These are phyloP conservation scores for Colletotrichum orchidophilum DNA, from an alignment of 2,329 filamentous ascomycete species.

Conservation along the genomic window DNA sequence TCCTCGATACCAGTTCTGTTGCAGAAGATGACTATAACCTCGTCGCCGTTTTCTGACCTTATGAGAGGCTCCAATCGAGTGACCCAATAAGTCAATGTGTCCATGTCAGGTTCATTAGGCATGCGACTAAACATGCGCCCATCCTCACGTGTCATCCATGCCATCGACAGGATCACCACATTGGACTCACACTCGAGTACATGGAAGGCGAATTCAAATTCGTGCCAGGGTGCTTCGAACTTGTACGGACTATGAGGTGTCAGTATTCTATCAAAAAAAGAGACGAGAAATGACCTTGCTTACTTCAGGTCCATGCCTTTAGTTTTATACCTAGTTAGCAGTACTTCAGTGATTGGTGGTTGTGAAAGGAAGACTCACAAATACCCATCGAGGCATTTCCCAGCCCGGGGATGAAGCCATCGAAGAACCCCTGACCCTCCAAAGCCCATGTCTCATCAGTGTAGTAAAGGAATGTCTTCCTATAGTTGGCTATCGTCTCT, in stretches of 20 bases:
- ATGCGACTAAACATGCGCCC: conserved; percentile 54
- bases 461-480: conserved; percentile 66
- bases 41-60: conserved; percentile 54
- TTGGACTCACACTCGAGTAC: conserved; percentile 65
- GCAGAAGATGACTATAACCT: conserved; percentile 73
- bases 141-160: conserved; percentile 74
- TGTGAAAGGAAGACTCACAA: conserved; percentile 44
- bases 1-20: conserved; percentile 77
- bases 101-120: conserved; percentile 72
- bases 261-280: background rate
- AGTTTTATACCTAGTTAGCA: background rate
- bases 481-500: conserved; percentile 68
- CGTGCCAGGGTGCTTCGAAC: conserved; percentile 50
- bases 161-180: conserved; percentile 78
- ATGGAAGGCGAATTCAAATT: conserved; percentile 61
- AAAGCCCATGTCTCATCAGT: conserved; percentile 68
- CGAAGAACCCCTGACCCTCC: conserved; percentile 60
- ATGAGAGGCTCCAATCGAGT: conserved; percentile 74
- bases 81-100: conserved; percentile 81
- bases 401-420: conserved; percentile 50
- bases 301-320: conserved; percentile 69
- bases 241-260: conserved; percentile 44
- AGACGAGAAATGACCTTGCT: conserved; percentile 44
- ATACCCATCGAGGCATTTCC: conserved; percentile 63
- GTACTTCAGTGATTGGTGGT: background rate